Percentiles rank a stretch among this genome's conserved stretches.
Evolutionary conservation across 257 asterid genomes (phyloP).

Genomic region (Penstemon newberryi): DNA sequence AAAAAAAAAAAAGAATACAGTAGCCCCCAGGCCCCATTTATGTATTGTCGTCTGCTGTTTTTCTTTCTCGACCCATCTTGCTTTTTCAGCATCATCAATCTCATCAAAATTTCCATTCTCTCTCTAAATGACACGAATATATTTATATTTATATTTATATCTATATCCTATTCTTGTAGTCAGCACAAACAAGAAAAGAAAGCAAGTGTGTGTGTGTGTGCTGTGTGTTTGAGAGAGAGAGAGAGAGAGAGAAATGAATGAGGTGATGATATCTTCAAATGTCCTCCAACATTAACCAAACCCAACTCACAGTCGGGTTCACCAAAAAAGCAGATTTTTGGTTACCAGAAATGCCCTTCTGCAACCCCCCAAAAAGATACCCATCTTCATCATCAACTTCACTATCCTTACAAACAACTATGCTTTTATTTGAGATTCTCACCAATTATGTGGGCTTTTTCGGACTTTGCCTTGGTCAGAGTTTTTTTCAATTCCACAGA

Average conservation of each 20-base stretch:
- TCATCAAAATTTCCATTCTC: conserved; percentile 29
- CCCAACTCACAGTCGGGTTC: conserved; percentile 31
- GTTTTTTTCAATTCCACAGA: conserved; percentile 53
- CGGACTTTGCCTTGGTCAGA: conserved; percentile 78
- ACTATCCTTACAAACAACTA: conserved; percentile 43
- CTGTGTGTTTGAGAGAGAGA: conserved; percentile 4
- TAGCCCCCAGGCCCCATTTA: conserved; percentile 24
- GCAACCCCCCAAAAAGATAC: conserved; percentile 50
- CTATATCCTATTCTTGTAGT: conserved; percentile 27
- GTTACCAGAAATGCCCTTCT: conserved; percentile 79
- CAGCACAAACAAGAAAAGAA: conserved; percentile 16
- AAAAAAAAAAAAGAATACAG: conserved; percentile 38
- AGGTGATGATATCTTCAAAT: conserved; percentile 36
- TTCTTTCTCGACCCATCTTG: conserved; percentile 23
- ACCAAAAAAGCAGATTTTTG: conserved; percentile 28
- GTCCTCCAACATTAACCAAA: conserved; percentile 36
- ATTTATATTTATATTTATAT: background rate
- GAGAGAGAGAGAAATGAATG: conserved; percentile 13
- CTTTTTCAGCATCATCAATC: conserved; percentile 43
- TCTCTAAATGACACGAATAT: conserved; percentile 24
- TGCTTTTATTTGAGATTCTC: conserved; percentile 27
- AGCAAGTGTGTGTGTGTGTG: conserved; percentile 12
- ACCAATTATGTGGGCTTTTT: conserved; percentile 69
- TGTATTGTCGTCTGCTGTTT: conserved; percentile 13
- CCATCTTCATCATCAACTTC: conserved; percentile 51